Base-by-base conservation (phyloP, 2,329 filamentous ascomycete genomes). In the Aspergillus costaricaensis region DNA sequence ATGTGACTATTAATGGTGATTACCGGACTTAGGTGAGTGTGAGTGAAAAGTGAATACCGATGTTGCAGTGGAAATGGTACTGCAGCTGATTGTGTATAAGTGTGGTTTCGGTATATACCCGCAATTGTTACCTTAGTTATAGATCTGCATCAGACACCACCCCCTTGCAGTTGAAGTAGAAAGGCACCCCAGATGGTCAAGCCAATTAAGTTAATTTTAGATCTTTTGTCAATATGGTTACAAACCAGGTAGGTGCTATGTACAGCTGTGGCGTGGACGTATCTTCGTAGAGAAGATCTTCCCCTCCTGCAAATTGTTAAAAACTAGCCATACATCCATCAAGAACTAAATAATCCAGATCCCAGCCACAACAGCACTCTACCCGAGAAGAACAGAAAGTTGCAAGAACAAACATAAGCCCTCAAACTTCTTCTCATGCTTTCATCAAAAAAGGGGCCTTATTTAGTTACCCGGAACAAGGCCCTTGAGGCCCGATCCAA, bases 401-500 rank as follows among this genome's bases (percentile, higher is more conserved):
- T 65, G 64, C 52, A 66, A 62, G 64, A 66, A 72, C 67, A 60
- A 65, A 65, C 67, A 65, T 60, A 67, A 65, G 58, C 43, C 57
- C 56, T 47, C 64, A 64, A 65, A 62, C 65, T 66, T 67, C 65
- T 68, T 68, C 63, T 70, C 70, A 71, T 73, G 67, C 69, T 68
- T 61, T 76, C 72, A 67, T 74, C 66, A 75, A 70, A 69, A 55
- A 30, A 4, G 61, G 55, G 50, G 48, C 66, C 70, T 61, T 59
- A 60, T 65, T 65, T 77, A 79, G 74, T 76, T 79, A 59, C 77
- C 79, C 58, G 78, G 77, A 59, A 89, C 85, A 79, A 88, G 86
- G 55, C 86, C 86, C 78, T 87, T 88, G 61, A 90, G 81, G 68
- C 92, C 91, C 63, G 88, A 73, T 58, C 79, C 86, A 79, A 98